phyloP scores from a whole-genome alignment of 1,139 yeast genomes.

The Yamadazyma blattariae region DNA sequence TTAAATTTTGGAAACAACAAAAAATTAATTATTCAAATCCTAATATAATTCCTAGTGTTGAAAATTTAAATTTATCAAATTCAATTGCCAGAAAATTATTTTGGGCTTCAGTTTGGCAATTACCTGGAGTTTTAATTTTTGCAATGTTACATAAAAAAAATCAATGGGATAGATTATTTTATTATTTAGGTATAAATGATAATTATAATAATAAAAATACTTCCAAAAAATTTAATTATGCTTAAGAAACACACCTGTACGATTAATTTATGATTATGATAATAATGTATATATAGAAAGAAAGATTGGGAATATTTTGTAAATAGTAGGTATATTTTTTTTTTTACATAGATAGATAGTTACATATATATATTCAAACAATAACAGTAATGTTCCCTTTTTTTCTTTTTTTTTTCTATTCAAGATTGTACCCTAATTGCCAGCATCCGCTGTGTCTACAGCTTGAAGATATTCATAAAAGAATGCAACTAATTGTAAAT shows the following conservation, averaged over 20 bases:
- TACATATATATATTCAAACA: not conserved
- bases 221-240: slow-evolving; percentile 1
- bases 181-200: slow-evolving; percentile 25
- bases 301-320: too few relatives aligned
- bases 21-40: slow-evolving; percentile 46
- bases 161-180: slow-evolving; percentile 78
- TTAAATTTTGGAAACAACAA: slow-evolving; percentile 81
- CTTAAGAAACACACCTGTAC: too few relatives aligned
- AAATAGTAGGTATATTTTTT: too few relatives aligned
- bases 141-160: slow-evolving; percentile 96
- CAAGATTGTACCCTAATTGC: too few relatives aligned
- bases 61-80: slow-evolving; percentile 58
- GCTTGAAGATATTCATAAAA: slow-evolving; percentile 32
- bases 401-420: too few relatives aligned
- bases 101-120: slow-evolving; percentile 93
- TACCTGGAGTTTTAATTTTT: slow-evolving; percentile 83
- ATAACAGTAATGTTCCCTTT: too few relatives aligned
- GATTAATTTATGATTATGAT: too few relatives aligned
- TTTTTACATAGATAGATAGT: too few relatives aligned
- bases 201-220: not conserved
- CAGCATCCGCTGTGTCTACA: slow-evolving; percentile 20
- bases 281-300: too few relatives aligned
- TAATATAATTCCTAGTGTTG: slow-evolving; percentile 38
- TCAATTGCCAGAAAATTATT: slow-evolving; percentile 77
- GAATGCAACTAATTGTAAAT: slow-evolving; percentile 42